Evolutionary conservation across 257 asterid species (phyloP), one percentile per base, ranked within the genome.

Genomic region (Cynanchum wilfordii): DNA sequence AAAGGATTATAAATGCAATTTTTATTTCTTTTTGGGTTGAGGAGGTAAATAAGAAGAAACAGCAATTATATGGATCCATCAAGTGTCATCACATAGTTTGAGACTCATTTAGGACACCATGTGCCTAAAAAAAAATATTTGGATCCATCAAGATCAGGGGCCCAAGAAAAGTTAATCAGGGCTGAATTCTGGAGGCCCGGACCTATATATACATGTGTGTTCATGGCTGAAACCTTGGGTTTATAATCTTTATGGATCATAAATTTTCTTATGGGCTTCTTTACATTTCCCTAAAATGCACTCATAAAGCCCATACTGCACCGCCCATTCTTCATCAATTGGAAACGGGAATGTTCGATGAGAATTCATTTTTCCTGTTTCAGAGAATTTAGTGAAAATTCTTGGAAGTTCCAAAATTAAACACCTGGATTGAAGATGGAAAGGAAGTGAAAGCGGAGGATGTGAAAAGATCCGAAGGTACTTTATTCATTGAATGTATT

Each of bases 381-480:
- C 17, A 1, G 52, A 11, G 17, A 47, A 15, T 47, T 47, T 47
- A 15, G 15, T 11, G 52, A 47, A 12, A 42, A 38, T n/a, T 16
- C 7, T 57, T 24, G 55, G 42, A 4, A 64, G 69, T 36, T 11
- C 42, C 52, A 15, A 68, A 2, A n/a, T 68, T 20, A n/a, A n/a
- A n/a, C 36, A 40, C 12, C 40, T 40, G 2, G 17, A 24, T 20
- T 55, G 8, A 38, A 1, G 29, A 40, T 67, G 24, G 17, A 67
- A 12, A 36, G 0, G 19, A 67, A 24, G 71, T 20, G 71, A 45
- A 6, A 22, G 29, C 42, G 38, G 33, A 13, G 72, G 8, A 59
- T 16, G 49, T 47, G 79, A 58, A 47, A 22, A 17, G 60, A 7
- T 33, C 63, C 11, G 7, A 54, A 68, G 74, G 75, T 75, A 11